Evolutionary conservation across 331 rosid genomes (phyloP).

Genomic region (Prunus yedoensis): DNA sequence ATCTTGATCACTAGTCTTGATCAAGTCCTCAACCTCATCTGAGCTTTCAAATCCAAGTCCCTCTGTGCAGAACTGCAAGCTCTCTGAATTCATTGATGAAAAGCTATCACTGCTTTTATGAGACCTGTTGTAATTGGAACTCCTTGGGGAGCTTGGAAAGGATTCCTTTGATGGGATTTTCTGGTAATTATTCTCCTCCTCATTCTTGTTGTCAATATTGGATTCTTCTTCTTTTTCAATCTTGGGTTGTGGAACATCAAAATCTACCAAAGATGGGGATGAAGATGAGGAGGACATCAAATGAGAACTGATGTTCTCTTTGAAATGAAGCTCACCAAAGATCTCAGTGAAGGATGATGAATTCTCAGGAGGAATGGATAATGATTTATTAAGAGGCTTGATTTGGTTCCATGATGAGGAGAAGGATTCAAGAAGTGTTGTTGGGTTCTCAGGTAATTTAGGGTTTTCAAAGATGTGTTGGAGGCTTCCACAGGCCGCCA

Average conservation of each 20-base stretch:
- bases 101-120: slow-evolving; percentile 56
- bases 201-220: slow-evolving; percentile 12
- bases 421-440: slow-evolving; percentile 63
- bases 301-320: slow-evolving; percentile 41
- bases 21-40: slow-evolving; percentile 68
- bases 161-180: slow-evolving; percentile 25
- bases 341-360: slow-evolving; percentile 64
- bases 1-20: slow-evolving; percentile 19
- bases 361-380: neutral
- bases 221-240: slow-evolving; percentile 11
- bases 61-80: slow-evolving; percentile 85
- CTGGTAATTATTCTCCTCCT: neutral
- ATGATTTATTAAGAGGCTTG: slow-evolving; percentile 28
- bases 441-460: slow-evolving; percentile 53
- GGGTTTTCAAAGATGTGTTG: slow-evolving; percentile 73
- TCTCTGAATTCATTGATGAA: slow-evolving; percentile 62
- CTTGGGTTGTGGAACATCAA: neutral
- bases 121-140: slow-evolving; percentile 10
- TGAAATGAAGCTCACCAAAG: slow-evolving; percentile 86
- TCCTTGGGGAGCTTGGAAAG: slow-evolving; percentile 9
- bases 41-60: slow-evolving; percentile 92
- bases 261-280: slow-evolving; percentile 8
- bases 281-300: slow-evolving; percentile 10
- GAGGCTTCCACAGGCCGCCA: slow-evolving; percentile 85
- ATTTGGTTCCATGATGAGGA: slow-evolving; percentile 58